Evolutionary conservation across 306 rosid genomes (phyloP).

Genomic region (Casuarina cunninghamiana): DNA sequence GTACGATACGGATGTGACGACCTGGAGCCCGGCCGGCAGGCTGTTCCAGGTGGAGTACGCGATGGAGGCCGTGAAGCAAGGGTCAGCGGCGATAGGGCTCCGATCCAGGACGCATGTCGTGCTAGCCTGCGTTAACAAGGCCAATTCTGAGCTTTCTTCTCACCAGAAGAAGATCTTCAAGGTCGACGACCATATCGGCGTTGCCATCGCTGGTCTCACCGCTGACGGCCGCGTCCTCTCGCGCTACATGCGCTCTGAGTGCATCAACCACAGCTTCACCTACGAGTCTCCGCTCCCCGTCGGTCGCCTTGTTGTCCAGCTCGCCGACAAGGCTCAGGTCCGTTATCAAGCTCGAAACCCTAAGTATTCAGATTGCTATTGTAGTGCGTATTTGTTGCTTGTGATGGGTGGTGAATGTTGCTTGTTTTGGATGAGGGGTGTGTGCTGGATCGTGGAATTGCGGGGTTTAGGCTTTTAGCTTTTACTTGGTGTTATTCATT

Average conservation of each 20-base stretch:
- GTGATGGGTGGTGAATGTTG: not conserved
- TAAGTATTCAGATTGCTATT: not conserved
- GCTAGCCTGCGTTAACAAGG: conserved; percentile 86
- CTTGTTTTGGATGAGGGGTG: not conserved
- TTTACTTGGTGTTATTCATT: conserved; percentile 7
- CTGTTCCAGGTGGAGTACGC: conserved; percentile 97
- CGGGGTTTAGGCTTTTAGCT: conserved; percentile 39
- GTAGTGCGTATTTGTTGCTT: not conserved
- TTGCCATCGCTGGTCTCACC: conserved; percentile 93
- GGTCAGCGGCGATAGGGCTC: conserved; percentile 96
- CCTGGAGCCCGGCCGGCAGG: conserved; percentile 93
- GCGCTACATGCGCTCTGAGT: conserved; percentile 88
- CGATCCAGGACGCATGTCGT: conserved; percentile 94
- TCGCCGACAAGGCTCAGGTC: conserved; percentile 97
- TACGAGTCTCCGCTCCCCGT: conserved; percentile 95
- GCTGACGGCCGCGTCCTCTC: conserved; percentile 98
- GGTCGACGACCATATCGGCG: conserved; percentile 97
- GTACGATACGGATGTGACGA: conserved; percentile 92
- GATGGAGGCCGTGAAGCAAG: conserved; percentile 97
- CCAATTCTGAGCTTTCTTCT: conserved; percentile 87
- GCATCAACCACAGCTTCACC: conserved; percentile 77
- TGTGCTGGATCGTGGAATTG: conserved; percentile 24
- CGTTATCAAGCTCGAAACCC: conserved; percentile 23
- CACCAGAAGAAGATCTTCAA: conserved; percentile 99
- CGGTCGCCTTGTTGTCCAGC: conserved; percentile 94